These are phyloP conservation scores for Penicillium digitatum DNA, from an alignment of 2,329 filamentous ascomycete species.

Conservation along the genomic window DNA sequence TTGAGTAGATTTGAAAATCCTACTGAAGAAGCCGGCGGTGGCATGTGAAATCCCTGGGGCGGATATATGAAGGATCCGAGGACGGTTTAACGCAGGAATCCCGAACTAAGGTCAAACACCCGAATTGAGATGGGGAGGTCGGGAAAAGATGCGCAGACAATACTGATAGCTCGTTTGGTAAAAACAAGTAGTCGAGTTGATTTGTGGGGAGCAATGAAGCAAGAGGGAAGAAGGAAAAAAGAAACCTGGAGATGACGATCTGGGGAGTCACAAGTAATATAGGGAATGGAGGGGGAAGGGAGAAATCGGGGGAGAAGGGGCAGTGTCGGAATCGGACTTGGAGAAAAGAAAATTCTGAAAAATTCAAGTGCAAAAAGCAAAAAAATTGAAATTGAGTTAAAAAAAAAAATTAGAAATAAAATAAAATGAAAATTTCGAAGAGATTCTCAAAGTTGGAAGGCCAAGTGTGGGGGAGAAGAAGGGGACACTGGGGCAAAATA, in stretches of 20 bases:
- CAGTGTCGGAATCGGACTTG: conserved; percentile 21
- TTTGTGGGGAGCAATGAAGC: conserved; percentile 1
- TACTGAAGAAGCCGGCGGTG: conserved; percentile 67
- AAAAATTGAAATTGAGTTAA: conserved; percentile 22
- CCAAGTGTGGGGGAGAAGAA: conserved; percentile 32
- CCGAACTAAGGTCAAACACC: conserved; percentile 27
- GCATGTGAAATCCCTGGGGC: conserved; percentile 57
- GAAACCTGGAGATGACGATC: conserved; percentile 28
- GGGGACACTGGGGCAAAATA: conserved; percentile 27
- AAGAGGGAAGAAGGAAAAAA: conserved; percentile 7
- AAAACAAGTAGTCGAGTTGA: not conserved
- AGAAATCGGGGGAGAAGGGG: conserved; percentile 28
- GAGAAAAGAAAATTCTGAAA: conserved; percentile 16
- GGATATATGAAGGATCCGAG: not conserved
- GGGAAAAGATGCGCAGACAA: not conserved
- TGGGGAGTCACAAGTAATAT: conserved; percentile 28
- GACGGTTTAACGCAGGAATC: conserved; percentile 17
- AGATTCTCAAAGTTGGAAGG: conserved; percentile 6
- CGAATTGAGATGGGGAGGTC: conserved; percentile 15
- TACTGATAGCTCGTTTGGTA: not conserved
- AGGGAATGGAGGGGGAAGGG: conserved; percentile 28
- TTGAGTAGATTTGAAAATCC: conserved; percentile 74
- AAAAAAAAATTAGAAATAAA: conserved; percentile 24
- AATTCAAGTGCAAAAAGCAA: conserved; percentile 15
- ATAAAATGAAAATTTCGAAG: conserved; percentile 22